phyloP scores from a whole-genome alignment of 2,329 filamentous ascomycete genomes.

The Phoma sp. region DNA sequence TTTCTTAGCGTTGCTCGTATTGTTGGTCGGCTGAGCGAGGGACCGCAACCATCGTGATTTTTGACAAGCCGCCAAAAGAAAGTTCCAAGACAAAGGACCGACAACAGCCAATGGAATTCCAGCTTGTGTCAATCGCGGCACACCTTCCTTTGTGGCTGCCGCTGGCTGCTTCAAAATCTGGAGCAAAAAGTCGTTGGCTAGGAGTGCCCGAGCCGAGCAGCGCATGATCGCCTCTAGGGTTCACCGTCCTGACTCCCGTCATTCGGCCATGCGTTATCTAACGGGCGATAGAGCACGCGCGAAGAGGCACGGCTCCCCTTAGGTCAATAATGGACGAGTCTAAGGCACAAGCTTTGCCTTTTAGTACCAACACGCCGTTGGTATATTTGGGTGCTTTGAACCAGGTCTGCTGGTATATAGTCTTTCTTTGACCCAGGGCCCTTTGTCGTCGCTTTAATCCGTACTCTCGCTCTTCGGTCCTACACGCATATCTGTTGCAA shows the following conservation, averaged over 20 bases:
- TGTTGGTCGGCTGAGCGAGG: slow-evolving; percentile 11
- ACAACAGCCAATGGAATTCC: not conserved
- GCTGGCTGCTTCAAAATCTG: not conserved
- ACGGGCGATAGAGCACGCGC: slow-evolving; percentile 15
- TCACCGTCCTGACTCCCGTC: slow-evolving; percentile 12
- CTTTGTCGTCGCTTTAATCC: slow-evolving; percentile 5
- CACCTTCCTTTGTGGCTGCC: slow-evolving; percentile 4
- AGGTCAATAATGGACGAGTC: slow-evolving; percentile 14
- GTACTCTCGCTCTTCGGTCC: slow-evolving; percentile 10
- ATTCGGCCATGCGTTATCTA: slow-evolving; percentile 14
- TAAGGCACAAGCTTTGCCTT: slow-evolving; percentile 15
- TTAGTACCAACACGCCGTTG: slow-evolving; percentile 12
- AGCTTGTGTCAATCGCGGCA: slow-evolving; percentile 1
- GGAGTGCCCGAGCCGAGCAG: slow-evolving; percentile 11
- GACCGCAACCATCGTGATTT: slow-evolving; percentile 11
- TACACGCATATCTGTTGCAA: slow-evolving; percentile 6
- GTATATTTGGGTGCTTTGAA: slow-evolving; percentile 9
- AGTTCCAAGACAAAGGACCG: slow-evolving; percentile 10
- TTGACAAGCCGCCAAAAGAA: slow-evolving; percentile 16
- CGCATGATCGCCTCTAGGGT: slow-evolving; percentile 16
- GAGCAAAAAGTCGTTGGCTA: slow-evolving; percentile 1
- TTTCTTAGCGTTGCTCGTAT: slow-evolving; percentile 16
- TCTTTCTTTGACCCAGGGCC: slow-evolving; percentile 10
- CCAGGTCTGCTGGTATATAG: slow-evolving; percentile 11
- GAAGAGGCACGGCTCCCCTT: slow-evolving; percentile 16